Evolutionary conservation across 441 rosid species (phyloP).

Genomic region (Erodium texanum): DNA sequence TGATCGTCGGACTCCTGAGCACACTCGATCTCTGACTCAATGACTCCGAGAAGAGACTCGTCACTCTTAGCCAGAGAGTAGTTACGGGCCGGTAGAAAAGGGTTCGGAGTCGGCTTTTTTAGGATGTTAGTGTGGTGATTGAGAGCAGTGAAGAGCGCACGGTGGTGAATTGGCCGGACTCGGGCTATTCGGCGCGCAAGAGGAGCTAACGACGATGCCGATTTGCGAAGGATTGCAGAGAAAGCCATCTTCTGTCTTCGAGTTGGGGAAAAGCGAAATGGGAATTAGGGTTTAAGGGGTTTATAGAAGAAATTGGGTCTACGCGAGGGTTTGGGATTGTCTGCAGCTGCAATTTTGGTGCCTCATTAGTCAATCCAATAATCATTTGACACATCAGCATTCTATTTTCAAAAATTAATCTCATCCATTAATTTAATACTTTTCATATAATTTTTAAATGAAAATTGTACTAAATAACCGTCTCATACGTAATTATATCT

Average conservation of each 20-base stretch:
- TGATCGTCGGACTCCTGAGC: constrained; percentile 53
- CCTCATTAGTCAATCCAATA: no score
- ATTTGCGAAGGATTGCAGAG: constrained; percentile 41
- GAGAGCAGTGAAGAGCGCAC: constrained; percentile 28
- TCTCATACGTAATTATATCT: no score
- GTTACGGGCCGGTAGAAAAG: constrained; percentile 16
- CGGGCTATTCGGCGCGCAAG: constrained; percentile 34
- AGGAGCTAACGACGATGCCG: constrained; percentile 35
- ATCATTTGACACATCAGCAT: no score
- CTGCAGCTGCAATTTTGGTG: background rate
- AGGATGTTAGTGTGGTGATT: constrained; percentile 18
- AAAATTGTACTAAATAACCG: no score
- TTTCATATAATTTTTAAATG: no score
- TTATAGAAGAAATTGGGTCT: no score
- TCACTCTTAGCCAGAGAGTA: constrained; percentile 35
- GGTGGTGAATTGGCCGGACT: constrained; percentile 20
- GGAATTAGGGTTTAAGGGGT: constrained; percentile 5
- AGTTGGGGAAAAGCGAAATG: background rate
- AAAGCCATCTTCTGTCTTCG: constrained; percentile 37
- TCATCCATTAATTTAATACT: no score
- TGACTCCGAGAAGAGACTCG: constrained; percentile 44
- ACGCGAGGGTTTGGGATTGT: constrained; percentile 12
- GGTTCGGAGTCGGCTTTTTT: constrained; percentile 14
- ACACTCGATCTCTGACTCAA: constrained; percentile 55
- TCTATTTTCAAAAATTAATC: no score